A percentile compares a stretch with the other conserved stretches of the same genome.
These are phyloP conservation scores for Acanthamoeba royreba DNA, from an alignment of 208 protist genomes.

Conservation along the genomic window DNA sequence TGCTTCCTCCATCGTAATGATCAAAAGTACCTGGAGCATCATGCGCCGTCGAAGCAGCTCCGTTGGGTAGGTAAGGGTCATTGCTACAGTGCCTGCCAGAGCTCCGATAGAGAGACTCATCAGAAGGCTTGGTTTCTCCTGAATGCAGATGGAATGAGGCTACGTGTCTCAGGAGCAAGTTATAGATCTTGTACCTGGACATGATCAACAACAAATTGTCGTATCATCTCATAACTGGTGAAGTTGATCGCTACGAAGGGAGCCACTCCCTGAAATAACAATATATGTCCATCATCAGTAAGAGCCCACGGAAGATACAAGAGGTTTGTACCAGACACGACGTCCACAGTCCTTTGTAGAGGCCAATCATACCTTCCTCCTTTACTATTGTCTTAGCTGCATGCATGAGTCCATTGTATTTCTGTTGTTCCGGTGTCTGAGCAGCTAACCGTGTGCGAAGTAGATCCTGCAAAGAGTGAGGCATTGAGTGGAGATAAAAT, in stretches of 20 bases:
- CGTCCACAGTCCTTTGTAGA: slow-evolving; percentile 21
- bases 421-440: neutral
- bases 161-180: too few relatives aligned
- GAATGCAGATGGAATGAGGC: too few relatives aligned
- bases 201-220: neutral
- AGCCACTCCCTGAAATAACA: neutral
- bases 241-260: slow-evolving; percentile 22
- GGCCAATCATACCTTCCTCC: neutral
- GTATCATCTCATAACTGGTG: neutral
- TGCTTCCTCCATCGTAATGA: neutral
- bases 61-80: neutral
- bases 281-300: too few relatives aligned
- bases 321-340: neutral
- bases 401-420: neutral
- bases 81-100: neutral
- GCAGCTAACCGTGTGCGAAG: neutral
- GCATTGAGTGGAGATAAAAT: neutral
- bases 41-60: neutral
- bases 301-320: too few relatives aligned
- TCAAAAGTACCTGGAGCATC: neutral
- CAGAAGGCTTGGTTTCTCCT: neutral
- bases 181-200: too few relatives aligned
- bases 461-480: too few relatives aligned
- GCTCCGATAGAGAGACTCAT: neutral
- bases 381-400: neutral